Base-by-base conservation (phyloP, 2,329 filamentous ascomycete genomes). In the Colletotrichum endophyticum region DNA sequence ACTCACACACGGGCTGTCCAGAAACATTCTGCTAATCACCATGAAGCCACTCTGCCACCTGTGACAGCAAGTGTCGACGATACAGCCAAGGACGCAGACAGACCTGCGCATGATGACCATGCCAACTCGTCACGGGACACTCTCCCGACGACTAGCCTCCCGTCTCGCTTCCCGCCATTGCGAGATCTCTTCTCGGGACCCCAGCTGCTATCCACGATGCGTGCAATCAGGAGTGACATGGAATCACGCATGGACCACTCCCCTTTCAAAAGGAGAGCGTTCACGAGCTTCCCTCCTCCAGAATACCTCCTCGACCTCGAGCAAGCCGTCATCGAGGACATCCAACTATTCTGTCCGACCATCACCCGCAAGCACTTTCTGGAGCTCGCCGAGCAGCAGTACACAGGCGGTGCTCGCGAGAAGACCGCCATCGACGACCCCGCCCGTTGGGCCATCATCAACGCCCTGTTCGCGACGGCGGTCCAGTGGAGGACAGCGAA, bases 401-500 rank as follows among this genome's bases (percentile, higher is more conserved):
- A 62, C 30, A 36, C 56, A 3, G 70, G 28, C n/a, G 56, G 34
- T 5, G 19, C 39, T 11, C 39, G 39, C 39, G 15, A n/a, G 36
- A 39, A 36, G 15, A 53, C 62, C 8, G 44, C 12, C 36, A 15
- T 25, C 16, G 68, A 72, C 22, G 25, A 44, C 16, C 39, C 73
- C 3, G 66, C 66, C 8, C 67, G 70, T 13, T 71, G 75, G 36
- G 70, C 67, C 12, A 64, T 68, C n/a, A 28, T 66, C 4, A 74
- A 74, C 16, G 74, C 53, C 19, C 49, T 67, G 5, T 71, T 78
- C 34, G 74, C 59, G 6, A 19, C 67, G 6, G 70, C 69, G 2
- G n/a, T 76, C 6, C 75, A 36, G 13, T 76, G 64, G 56, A 70
- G 70, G 34, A 68, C 27, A 12, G 53, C 70, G 16, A 78, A 78